Percentiles rank a stretch among this genome's conserved stretches.
Conservation (phyloP, 768 basidiomycete genomes). For the Hygrocybe coccinea region DNA sequence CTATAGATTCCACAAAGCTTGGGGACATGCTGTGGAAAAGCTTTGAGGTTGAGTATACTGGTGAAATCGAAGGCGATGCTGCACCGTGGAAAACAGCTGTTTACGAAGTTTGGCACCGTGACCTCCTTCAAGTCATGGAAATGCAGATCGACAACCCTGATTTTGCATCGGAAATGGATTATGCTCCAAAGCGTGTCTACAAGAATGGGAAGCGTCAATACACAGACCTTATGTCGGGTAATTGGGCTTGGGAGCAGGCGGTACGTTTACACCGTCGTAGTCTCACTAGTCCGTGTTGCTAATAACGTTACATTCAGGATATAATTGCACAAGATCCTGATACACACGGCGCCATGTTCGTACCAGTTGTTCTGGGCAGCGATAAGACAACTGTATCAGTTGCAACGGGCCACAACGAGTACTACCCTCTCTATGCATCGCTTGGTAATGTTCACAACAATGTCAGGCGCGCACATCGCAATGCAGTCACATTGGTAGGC, state of each 20-base stretch:
- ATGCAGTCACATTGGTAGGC: constrained; percentile 25
- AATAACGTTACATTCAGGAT: constrained; percentile 18
- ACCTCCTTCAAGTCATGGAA: constrained; percentile 18
- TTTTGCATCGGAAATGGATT: constrained; percentile 21
- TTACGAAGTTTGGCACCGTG: constrained; percentile 22
- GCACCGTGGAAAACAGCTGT: constrained; percentile 27
- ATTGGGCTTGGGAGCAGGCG: constrained; percentile 33
- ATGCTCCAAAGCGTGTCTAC: constrained; percentile 21
- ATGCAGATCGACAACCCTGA: constrained; percentile 21
- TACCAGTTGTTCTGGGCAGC: constrained; percentile 31
- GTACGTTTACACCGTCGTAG: constrained; percentile 16
- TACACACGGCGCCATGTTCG: constrained; percentile 29
- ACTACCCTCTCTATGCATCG: constrained; percentile 33
- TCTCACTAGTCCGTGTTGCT: neutral
- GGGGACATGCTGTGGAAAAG: constrained; percentile 24
- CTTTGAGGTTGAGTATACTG: constrained; percentile 16
- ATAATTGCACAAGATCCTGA: constrained; percentile 19
- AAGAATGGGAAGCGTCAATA: constrained; percentile 16
- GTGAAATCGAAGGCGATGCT: constrained; percentile 13
- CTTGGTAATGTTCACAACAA: constrained; percentile 26
- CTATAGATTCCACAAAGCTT: constrained; percentile 20
- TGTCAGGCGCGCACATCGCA: constrained; percentile 27
- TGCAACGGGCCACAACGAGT: constrained; percentile 37
- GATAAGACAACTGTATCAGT: constrained; percentile 43
- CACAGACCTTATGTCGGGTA: constrained; percentile 33